These are phyloP conservation scores for Metschnikowia noctiluminum DNA, from an alignment of 805 yeast species.

Conservation along the genomic window DNA sequence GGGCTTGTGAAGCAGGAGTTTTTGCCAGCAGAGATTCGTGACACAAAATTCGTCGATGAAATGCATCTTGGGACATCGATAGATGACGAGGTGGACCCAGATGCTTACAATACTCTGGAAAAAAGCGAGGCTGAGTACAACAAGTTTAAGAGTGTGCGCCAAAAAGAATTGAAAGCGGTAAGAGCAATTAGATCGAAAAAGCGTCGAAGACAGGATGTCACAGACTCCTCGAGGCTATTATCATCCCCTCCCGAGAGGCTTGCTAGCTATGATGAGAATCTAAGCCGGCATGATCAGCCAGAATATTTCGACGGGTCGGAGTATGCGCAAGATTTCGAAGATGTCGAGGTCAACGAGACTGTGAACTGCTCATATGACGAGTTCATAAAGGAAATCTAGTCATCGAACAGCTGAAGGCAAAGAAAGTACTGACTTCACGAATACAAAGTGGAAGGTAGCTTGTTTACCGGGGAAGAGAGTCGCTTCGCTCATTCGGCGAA, in stretches of 20 bases:
- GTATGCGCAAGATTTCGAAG: constrained; percentile 18
- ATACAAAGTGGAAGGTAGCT: too few species aligned
- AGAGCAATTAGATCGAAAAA: neutral
- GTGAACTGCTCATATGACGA: constrained; percentile 38
- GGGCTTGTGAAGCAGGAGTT: constrained; percentile 76
- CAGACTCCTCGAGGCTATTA: constrained; percentile 1
- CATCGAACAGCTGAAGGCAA: neutral
- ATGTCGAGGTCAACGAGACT: constrained; percentile 28
- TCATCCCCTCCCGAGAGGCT: constrained; percentile 15
- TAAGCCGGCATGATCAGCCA: constrained; percentile 37
- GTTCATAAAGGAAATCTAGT: constrained; percentile 18
- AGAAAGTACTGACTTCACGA: too few species aligned
- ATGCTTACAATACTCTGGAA: constrained; percentile 8
- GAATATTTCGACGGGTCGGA: constrained; percentile 35
- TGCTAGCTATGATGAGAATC: constrained; percentile 28
- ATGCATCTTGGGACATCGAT: constrained; percentile 48
- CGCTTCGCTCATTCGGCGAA: neutral
- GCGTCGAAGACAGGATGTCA: neutral
- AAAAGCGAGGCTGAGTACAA: constrained; percentile 13
- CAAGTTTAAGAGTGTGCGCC: constrained; percentile 14
- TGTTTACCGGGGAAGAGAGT: neutral
- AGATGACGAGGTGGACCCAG: constrained; percentile 16
- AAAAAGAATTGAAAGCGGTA: constrained; percentile 4
- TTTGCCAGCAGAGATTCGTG: constrained; percentile 55
- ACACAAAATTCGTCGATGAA: constrained; percentile 49